Conservation (phyloP, 805 yeast species). For the Candida gorgasii region DNA sequence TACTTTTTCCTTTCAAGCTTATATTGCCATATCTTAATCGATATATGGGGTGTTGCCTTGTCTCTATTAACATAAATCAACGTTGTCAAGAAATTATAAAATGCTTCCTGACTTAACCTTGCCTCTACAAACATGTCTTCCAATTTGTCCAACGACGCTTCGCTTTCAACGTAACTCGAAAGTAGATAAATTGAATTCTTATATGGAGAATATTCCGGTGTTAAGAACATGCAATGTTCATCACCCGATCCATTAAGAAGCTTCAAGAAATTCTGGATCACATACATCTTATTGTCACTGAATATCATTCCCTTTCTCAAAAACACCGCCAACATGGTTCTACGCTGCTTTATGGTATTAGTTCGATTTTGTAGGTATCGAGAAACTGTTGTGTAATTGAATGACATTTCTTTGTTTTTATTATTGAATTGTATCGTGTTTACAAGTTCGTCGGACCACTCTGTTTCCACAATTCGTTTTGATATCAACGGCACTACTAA, state of each 20-base stretch:
- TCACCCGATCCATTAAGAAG: conserved; percentile 20
- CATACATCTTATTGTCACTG: conserved; percentile 14
- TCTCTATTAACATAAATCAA: conserved; percentile 8
- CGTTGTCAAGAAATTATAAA: conserved; percentile 12
- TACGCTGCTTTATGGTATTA: conserved; percentile 17
- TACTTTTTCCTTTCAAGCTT: conserved; percentile 1
- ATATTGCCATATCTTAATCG: conserved; percentile 10
- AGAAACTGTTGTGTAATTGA: conserved; percentile 14
- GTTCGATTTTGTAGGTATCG: conserved; percentile 17
- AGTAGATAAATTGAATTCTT: conserved; percentile 15
- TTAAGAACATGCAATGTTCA: conserved; percentile 20
- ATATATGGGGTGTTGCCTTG: conserved; percentile 1
- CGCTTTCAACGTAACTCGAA: conserved; percentile 1
- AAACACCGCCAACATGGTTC: conserved; percentile 21
- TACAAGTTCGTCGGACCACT: conserved; percentile 27
- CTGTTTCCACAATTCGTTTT: not conserved
- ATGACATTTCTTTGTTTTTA: not conserved
- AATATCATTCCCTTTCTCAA: conserved; percentile 17
- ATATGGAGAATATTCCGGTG: conserved; percentile 20
- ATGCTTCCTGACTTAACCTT: not conserved
- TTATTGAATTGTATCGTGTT: conserved; percentile 24
- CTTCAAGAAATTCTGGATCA: conserved; percentile 19
- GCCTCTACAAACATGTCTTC: not conserved
- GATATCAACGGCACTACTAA: conserved; percentile 21
- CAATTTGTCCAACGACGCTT: not conserved